Evolutionary conservation across 768 basidiomycete genomes (phyloP).

Genomic region (Suillus lakei): DNA sequence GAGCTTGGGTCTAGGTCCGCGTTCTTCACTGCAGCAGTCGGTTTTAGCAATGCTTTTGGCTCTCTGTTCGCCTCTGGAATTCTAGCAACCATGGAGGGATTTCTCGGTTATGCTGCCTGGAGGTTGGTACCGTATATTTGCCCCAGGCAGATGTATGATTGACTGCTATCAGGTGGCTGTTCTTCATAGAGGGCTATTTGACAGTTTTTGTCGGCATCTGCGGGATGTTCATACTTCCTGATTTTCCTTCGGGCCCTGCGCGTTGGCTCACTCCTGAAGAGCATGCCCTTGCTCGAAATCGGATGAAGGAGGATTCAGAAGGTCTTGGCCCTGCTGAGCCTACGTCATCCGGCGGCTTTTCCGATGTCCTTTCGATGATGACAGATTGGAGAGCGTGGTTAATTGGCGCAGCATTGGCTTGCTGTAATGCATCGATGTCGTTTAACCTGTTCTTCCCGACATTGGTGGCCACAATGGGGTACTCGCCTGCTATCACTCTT

Average conservation of each 20-base stretch:
- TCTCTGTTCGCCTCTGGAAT: constrained; percentile 75
- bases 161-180: constrained; percentile 58
- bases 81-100: constrained; percentile 66
- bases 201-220: constrained; percentile 53
- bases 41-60: constrained; percentile 81
- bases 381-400: constrained; percentile 83
- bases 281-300: constrained; percentile 51
- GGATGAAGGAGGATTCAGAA: constrained; percentile 64
- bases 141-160: background rate
- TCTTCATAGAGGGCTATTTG: constrained; percentile 63
- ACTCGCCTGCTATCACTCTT: constrained; percentile 58
- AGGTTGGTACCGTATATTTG: constrained; percentile 41
- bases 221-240: constrained; percentile 67
- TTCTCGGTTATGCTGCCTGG: constrained; percentile 71
- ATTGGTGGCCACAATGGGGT: constrained; percentile 70
- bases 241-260: constrained; percentile 62
- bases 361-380: constrained; percentile 59
- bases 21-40: constrained; percentile 66
- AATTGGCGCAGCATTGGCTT: constrained; percentile 62
- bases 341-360: constrained; percentile 36
- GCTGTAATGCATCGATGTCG: constrained; percentile 55
- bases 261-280: constrained; percentile 61
- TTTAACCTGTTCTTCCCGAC: constrained; percentile 84
- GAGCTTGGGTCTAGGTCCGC: constrained; percentile 71
- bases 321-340: constrained; percentile 52